These are phyloP conservation scores for Cryptococcus neoformans DNA, from an alignment of 1,284 basidiomycete species.

Conservation along the genomic window DNA sequence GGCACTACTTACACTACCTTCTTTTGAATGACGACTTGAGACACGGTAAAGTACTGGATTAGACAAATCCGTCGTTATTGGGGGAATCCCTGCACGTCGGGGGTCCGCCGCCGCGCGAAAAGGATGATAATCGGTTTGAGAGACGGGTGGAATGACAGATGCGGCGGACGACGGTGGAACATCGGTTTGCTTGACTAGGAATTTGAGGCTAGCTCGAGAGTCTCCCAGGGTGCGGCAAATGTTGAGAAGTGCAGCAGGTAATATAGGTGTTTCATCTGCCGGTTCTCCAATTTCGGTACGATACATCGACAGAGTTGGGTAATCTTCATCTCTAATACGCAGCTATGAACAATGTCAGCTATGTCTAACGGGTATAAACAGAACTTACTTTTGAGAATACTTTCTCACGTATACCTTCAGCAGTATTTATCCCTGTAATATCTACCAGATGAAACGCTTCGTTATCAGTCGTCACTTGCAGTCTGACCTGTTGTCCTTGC, in stretches of 20 bases:
- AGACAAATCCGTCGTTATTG: conserved; percentile 26
- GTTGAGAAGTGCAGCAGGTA: conserved; percentile 64
- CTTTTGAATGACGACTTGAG: conserved; percentile 38
- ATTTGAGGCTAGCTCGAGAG: conserved; percentile 70
- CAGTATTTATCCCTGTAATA: conserved; percentile 65
- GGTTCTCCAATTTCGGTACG: conserved; percentile 75
- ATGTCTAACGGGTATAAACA: background rate
- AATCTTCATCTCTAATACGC: conserved; percentile 78
- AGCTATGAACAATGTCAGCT: conserved; percentile 53
- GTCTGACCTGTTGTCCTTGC: conserved; percentile 18
- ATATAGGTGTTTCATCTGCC: conserved; percentile 66
- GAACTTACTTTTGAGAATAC: conserved; percentile 73
- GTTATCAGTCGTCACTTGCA: conserved; percentile 70
- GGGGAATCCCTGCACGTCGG: conserved; percentile 22
- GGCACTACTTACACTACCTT: conserved; percentile 37
- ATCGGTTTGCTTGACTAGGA: conserved; percentile 58
- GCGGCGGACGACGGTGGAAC: conserved; percentile 35
- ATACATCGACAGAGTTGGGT: conserved; percentile 71
- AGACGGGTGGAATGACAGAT: conserved; percentile 34
- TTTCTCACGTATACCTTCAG: conserved; percentile 73
- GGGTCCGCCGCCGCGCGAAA: background rate
- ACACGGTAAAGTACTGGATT: conserved; percentile 14
- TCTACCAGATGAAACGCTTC: conserved; percentile 76
- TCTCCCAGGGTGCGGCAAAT: conserved; percentile 72
- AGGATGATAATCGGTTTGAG: conserved; percentile 3